Evolutionary conservation across 148 eudicot species (phyloP).

Genomic region (Euryodendron excelsum): DNA sequence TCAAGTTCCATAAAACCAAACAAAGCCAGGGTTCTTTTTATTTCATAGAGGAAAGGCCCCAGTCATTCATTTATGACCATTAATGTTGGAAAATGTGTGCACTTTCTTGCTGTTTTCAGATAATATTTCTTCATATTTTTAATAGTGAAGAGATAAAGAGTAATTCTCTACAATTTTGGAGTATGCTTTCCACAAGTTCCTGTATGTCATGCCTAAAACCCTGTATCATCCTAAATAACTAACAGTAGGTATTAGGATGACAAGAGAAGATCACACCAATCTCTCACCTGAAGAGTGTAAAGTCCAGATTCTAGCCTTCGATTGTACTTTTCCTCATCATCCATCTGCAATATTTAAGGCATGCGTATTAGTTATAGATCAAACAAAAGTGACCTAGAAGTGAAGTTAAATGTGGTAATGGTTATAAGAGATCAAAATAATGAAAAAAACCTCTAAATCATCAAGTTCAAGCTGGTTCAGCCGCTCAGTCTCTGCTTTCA

Average conservation of each 20-base stretch:
- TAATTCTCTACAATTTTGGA: background rate
- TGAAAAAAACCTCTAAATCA: slow-evolving; percentile 74
- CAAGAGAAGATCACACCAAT: background rate
- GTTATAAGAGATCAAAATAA: background rate
- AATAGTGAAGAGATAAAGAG: background rate
- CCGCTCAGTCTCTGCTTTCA: slow-evolving; percentile 78
- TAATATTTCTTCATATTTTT: background rate
- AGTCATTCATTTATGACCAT: background rate
- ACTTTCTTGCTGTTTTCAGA: background rate
- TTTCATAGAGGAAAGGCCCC: background rate
- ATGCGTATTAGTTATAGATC: slow-evolving; percentile 9
- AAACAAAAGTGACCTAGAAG: background rate
- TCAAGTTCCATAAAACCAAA: background rate
- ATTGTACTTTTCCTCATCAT: slow-evolving; percentile 86
- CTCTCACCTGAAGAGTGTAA: slow-evolving; percentile 80
- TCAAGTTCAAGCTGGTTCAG: slow-evolving; percentile 77
- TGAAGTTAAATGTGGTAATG: background rate
- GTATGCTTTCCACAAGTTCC: background rate
- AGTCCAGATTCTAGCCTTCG: slow-evolving; percentile 91
- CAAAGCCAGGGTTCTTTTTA: background rate
- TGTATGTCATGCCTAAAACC: background rate
- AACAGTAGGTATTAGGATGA: background rate
- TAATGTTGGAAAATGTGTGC: background rate
- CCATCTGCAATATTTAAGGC: slow-evolving; percentile 61
- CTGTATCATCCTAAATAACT: background rate